Conservation (phyloP, 257 asterid species). For the Primulina huaijiensis region DNA sequence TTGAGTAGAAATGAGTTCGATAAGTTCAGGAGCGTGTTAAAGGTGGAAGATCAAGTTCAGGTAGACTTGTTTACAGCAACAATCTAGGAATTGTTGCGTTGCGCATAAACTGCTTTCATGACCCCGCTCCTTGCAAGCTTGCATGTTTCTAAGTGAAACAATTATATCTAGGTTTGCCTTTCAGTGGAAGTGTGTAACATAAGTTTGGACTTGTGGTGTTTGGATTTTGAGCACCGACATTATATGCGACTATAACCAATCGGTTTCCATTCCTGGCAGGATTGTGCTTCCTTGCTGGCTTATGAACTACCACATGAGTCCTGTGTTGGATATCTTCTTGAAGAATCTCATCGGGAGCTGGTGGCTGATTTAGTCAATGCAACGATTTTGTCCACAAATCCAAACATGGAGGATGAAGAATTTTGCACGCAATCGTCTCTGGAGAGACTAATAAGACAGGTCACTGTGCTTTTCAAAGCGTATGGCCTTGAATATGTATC, state of each 20-base stretch:
- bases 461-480: constrained; percentile 68
- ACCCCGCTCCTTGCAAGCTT: not conserved
- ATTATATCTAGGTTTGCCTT: no score
- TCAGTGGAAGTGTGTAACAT: no score
- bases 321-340: constrained; percentile 77
- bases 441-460: constrained; percentile 74
- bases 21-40: constrained; percentile 53
- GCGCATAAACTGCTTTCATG: no score
- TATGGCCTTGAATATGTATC: constrained; percentile 64
- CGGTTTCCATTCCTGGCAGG: constrained; percentile 39
- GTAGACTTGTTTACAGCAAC: constrained; percentile 26
- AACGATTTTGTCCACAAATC: constrained; percentile 57
- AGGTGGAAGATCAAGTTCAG: constrained; percentile 64
- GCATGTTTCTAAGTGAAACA: not conserved
- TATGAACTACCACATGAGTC: constrained; percentile 66
- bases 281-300: constrained; percentile 87
- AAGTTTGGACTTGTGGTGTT: no score
- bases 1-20: constrained; percentile 66
- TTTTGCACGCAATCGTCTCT: constrained; percentile 67
- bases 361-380: constrained; percentile 93
- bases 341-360: constrained; percentile 71
- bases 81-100: no score
- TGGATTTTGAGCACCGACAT: constrained; percentile 1
- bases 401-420: constrained; percentile 38
- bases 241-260: not conserved